Percentiles rank a stretch among this genome's conserved stretches.
Conservation (phyloP, 176 grass and related monocot genomes). For the Carex parvula region DNA sequence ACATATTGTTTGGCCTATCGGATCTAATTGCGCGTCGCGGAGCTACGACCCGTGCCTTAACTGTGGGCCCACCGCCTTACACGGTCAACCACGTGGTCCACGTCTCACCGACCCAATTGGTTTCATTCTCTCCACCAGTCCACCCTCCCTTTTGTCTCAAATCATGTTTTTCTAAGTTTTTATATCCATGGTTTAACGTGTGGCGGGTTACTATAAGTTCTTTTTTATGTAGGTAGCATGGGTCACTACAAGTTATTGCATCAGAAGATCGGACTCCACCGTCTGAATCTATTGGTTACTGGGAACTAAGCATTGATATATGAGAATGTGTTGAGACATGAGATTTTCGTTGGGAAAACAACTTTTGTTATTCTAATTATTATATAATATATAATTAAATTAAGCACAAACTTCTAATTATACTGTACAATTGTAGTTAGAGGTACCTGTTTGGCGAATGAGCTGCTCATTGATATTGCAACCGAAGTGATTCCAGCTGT, state of each 20-base stretch:
- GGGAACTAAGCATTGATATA: neutral
- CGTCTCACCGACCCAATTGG: slow-evolving; percentile 17
- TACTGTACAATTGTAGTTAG: neutral
- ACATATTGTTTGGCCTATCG: slow-evolving; percentile 11
- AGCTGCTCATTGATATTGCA: slow-evolving; percentile 63
- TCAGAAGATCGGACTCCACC: neutral
- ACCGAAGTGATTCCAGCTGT: slow-evolving; percentile 92
- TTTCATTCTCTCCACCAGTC: neutral
- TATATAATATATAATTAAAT: neutral
- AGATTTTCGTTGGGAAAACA: neutral
- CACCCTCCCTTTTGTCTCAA: neutral
- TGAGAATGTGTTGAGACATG: neutral
- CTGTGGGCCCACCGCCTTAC: neutral
- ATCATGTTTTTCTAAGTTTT: neutral
- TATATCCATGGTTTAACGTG: neutral
- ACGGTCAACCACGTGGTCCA: slow-evolving; percentile 19
- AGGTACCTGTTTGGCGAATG: slow-evolving; percentile 64
- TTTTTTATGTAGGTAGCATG: neutral
- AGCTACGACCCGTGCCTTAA: neutral
- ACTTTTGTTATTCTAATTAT: neutral
- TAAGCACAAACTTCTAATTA: slow-evolving; percentile 2
- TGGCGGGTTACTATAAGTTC: neutral
- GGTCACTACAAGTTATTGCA: neutral
- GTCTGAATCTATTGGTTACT: neutral
- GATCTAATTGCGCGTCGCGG: neutral